Conservation (phyloP, 148 eudicot species). For the Polygonum maritimum region DNA sequence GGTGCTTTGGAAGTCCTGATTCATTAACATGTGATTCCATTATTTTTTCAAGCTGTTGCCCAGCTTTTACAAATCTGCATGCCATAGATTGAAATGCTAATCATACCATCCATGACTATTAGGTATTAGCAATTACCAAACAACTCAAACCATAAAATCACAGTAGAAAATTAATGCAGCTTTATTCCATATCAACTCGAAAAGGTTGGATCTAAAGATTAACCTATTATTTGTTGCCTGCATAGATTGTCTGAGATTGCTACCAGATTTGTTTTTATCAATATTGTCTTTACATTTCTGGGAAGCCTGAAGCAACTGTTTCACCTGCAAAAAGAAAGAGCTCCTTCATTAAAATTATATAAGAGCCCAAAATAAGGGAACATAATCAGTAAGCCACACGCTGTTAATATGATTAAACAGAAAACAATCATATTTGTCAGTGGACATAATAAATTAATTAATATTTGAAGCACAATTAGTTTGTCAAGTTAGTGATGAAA, state of each 20-base stretch:
- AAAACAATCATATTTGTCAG: neutral
- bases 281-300: slow-evolving; percentile 14
- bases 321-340: slow-evolving; percentile 23
- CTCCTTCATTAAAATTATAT: neutral
- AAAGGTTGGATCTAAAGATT: neutral
- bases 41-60: slow-evolving; percentile 23
- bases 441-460: neutral
- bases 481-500: neutral
- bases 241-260: slow-evolving; percentile 14
- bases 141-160: neutral
- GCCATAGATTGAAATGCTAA: neutral
- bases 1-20: slow-evolving; percentile 45
- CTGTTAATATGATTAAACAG: neutral
- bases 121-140: neutral
- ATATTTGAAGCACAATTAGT: neutral
- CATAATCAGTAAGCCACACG: neutral
- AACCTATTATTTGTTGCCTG: slow-evolving; percentile 28
- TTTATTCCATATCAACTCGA: neutral
- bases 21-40: slow-evolving; percentile 36
- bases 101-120: neutral
- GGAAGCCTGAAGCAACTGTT: slow-evolving; percentile 23
- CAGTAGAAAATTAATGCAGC: neutral
- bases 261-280: slow-evolving; percentile 13
- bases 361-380: neutral
- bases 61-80: slow-evolving; percentile 33